These are phyloP conservation scores for Colletotrichum spinosum DNA, from an alignment of 2,329 filamentous ascomycete species.

Conservation along the genomic window DNA sequence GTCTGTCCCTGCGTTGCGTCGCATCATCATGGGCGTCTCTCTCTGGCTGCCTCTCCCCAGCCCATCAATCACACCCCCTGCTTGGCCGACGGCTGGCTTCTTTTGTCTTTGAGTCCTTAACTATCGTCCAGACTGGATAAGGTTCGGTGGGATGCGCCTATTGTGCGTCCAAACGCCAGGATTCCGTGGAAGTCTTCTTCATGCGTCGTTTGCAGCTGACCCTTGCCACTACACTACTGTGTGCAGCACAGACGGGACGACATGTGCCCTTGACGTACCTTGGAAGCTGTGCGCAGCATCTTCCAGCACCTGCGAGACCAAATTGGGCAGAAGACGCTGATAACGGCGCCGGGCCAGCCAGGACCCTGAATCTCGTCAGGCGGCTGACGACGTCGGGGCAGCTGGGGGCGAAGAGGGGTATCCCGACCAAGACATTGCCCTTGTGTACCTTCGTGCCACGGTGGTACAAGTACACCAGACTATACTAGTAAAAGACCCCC, in stretches of 20 bases:
- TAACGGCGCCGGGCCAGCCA: constrained; percentile 7
- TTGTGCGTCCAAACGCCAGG: constrained; percentile 30
- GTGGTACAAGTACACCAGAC: too few relatives aligned
- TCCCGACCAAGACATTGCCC: background rate
- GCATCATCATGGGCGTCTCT: background rate
- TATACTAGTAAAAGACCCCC: too few relatives aligned
- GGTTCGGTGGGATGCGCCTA: constrained; percentile 30
- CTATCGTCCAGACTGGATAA: constrained; percentile 23
- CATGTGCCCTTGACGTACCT: background rate
- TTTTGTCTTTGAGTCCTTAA: constrained; percentile 1
- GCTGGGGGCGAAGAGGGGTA: constrained; percentile 26
- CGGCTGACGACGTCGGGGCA: constrained; percentile 23
- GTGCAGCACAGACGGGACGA: background rate
- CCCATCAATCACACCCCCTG: background rate
- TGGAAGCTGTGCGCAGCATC: background rate
- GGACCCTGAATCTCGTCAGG: constrained; percentile 31
- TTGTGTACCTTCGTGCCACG: too few relatives aligned
- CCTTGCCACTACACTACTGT: background rate
- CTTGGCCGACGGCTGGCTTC: constrained; percentile 2
- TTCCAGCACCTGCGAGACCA: constrained; percentile 20
- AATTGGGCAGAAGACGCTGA: background rate
- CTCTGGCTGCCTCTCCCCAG: background rate
- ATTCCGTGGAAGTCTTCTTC: constrained; percentile 24
- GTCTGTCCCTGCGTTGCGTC: too few relatives aligned
- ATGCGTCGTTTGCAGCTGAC: constrained; percentile 31